Conservation (phyloP, 257 asterid species). For the Fraxinus americana region DNA sequence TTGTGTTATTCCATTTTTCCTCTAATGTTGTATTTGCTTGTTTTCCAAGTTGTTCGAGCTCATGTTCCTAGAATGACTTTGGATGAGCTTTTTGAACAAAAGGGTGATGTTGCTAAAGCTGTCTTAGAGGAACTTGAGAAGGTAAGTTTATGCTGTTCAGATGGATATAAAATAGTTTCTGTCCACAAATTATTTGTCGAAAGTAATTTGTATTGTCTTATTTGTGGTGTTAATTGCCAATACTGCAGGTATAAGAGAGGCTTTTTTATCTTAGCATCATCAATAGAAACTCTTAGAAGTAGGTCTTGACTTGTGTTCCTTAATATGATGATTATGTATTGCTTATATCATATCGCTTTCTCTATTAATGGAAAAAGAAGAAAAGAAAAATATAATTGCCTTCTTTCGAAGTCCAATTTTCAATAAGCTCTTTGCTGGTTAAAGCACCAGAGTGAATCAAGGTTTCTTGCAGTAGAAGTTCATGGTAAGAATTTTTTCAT, state of each 20-base stretch:
- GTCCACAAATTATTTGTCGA: not conserved
- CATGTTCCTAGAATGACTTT: slow-evolving; percentile 88
- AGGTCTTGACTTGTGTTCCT: not conserved
- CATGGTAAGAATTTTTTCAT: not conserved
- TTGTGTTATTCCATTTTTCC: not conserved
- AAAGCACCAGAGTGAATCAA: not conserved
- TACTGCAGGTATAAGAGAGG: not conserved
- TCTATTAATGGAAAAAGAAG: not conserved
- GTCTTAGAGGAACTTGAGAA: slow-evolving; percentile 93
- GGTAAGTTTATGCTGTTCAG: slow-evolving; percentile 42
- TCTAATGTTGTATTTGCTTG: slow-evolving; percentile 29
- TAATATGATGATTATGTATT: slow-evolving; percentile 9
- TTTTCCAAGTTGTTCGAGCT: slow-evolving; percentile 80
- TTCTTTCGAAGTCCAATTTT: not conserved
- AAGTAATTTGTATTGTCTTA: not conserved
- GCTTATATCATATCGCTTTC: not conserved
- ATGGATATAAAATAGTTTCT: not conserved
- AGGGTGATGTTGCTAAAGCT: slow-evolving; percentile 93
- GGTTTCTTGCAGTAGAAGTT: not conserved
- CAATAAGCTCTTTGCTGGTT: not conserved
- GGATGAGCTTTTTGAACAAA: slow-evolving; percentile 96
- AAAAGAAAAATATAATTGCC: not conserved
- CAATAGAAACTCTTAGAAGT: slow-evolving; percentile 3
- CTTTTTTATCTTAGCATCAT: not conserved
- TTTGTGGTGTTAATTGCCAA: not conserved